Base-by-base conservation (phyloP, 2,329 filamentous ascomycete species). In the Parascedosporium putredinis region DNA sequence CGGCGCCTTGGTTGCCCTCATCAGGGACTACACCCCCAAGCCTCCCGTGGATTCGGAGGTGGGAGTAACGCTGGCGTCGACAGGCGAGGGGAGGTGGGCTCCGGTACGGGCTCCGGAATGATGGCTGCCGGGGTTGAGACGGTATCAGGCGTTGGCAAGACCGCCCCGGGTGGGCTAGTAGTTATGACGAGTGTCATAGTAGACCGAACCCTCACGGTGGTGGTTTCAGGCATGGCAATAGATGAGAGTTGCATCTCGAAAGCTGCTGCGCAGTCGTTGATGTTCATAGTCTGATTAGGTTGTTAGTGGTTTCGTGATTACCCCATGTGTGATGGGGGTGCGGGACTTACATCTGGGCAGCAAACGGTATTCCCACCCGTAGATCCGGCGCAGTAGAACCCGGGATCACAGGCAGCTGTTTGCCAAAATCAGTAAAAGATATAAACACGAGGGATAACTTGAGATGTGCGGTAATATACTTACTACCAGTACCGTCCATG, bases 401-500 rank as follows among this genome's bases (percentile, higher is more conserved):
- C 42, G 23, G 42, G n/a, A 16, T 45, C 42, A 20, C 42, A 45
- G 16, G 42, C 42, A 29, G 42, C 42, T 45, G n/a, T 40, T n/a
- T n/a, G n/a, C 27, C 27, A 31, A 31, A 31, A 31, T 31, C 7
- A 31, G 6, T 31, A 31, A 12, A 6, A 31, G 7, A 12, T 31
- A 31, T 31, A 6, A 12, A 31, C 6, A 31, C 6, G 27, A 31
- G 12, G 27, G 27, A 6, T 31, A 31, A n/a, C n/a, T n/a, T 20
- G 18, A 40, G 34, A 20, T 33, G 29, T 33, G 34, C 34, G 16
- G 16, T 7, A n/a, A 31, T 31, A 6, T 7, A 45, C 42, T 16
- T 29, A 45, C 42, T 45, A 2, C 42, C 42, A 12, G 14, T 29
- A 25, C 23, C 23, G 10, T 45, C 42, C 42, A 45, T 45, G 18